A percentile compares a stretch with the other conserved stretches of the same genome.
Evolutionary conservation across 2,329 filamentous ascomycete species (phyloP).

Genomic region (Fusarium sacchari): DNA sequence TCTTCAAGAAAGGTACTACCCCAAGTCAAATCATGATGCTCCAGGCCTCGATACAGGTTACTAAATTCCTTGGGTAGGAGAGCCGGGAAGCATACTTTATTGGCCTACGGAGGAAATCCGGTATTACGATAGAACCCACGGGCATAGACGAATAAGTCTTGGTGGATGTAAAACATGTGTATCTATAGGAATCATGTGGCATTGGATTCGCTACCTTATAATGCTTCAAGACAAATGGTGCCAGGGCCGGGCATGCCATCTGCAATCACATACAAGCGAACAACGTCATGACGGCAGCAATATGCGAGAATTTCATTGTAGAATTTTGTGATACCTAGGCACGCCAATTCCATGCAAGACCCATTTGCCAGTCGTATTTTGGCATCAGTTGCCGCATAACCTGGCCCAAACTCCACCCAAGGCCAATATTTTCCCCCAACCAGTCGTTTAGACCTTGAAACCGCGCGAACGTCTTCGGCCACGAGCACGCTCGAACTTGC

Average conservation of each 20-base stretch:
- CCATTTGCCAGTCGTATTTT: slow-evolving; percentile 48
- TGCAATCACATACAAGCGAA: not conserved
- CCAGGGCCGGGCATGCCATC: not conserved
- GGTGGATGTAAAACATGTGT: not conserved
- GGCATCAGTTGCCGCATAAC: slow-evolving; percentile 44
- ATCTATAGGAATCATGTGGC: not conserved
- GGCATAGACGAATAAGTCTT: not conserved
- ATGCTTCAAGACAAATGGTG: not conserved
- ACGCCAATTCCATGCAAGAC: slow-evolving; percentile 58
- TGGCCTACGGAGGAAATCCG: slow-evolving; percentile 73
- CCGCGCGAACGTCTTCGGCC: slow-evolving; percentile 97
- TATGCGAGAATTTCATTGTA: slow-evolving; percentile 47
- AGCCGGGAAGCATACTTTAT: slow-evolving; percentile 86
- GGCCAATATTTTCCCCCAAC: slow-evolving; percentile 41
- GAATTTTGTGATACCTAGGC: slow-evolving; percentile 58
- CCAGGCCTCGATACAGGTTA: not conserved
- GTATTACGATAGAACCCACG: slow-evolving; percentile 44
- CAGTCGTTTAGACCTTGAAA: slow-evolving; percentile 95
- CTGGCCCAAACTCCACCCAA: slow-evolving; percentile 43
- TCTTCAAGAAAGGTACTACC: slow-evolving; percentile 79
- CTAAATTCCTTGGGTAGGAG: slow-evolving; percentile 44
- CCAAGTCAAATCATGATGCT: not conserved
- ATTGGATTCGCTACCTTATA: not conserved
- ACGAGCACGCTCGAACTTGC: slow-evolving; percentile 99
- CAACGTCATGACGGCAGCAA: slow-evolving; percentile 43